Evolutionary conservation across 2,329 filamentous ascomycete genomes (phyloP).

Genomic region (Rhinocladiella mackenziei): DNA sequence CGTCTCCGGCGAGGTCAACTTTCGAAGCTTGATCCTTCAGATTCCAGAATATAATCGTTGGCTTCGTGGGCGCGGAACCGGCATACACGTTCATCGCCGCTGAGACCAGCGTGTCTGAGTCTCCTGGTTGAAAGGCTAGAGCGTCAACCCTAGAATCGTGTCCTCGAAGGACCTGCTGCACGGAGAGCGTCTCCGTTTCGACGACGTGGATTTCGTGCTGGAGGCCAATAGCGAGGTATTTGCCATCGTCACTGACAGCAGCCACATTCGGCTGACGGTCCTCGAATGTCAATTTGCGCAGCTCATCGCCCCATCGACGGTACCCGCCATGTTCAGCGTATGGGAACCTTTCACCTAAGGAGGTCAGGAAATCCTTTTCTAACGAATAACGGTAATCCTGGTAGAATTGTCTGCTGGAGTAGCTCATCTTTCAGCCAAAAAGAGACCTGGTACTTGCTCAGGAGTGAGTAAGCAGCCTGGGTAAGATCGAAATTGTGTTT

Average conservation of each 20-base stretch:
- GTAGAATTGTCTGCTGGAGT: conserved; percentile 5
- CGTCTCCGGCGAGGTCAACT: not conserved
- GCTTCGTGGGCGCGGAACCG: conserved; percentile 1
- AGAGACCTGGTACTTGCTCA: too few relatives aligned
- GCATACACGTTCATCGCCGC: conserved; percentile 2
- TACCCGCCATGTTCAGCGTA: conserved; percentile 4
- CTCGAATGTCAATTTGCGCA: conserved; percentile 1
- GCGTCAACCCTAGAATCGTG: conserved; percentile 3
- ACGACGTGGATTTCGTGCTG: conserved; percentile 8
- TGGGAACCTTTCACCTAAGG: not conserved
- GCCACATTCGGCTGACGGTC: not conserved
- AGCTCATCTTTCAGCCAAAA: too few relatives aligned
- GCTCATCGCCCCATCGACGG: conserved; percentile 4
- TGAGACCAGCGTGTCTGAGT: conserved; percentile 1
- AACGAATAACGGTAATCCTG: conserved; percentile 5
- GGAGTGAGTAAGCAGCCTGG: too few relatives aligned
- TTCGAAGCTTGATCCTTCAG: not conserved
- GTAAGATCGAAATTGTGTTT: too few relatives aligned
- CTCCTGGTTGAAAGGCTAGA: conserved; percentile 2
- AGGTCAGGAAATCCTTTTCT: conserved; percentile 2
- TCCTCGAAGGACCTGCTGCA: conserved; percentile 1
- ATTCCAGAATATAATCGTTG: not conserved
- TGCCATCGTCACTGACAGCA: conserved; percentile 10
- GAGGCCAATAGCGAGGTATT: conserved; percentile 8
- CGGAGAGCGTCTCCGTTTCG: not conserved